Conservation (phyloP, 441 rosid genomes). For the Brassica balearica region DNA sequence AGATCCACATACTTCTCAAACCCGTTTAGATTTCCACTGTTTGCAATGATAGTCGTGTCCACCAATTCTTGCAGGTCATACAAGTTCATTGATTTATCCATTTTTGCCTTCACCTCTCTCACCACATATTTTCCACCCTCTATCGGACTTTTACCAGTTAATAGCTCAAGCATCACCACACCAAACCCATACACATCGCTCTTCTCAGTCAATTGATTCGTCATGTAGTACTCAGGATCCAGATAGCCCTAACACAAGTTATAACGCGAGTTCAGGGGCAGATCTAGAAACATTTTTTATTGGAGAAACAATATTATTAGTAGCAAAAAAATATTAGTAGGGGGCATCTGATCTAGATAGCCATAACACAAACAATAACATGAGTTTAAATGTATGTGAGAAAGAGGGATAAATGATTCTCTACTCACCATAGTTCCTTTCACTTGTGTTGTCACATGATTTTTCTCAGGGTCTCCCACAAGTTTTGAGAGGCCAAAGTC, state of each 20-base stretch:
- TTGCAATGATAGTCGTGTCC: conserved; percentile 51
- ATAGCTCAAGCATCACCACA: conserved; percentile 73
- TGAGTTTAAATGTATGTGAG: no score
- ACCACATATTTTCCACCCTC: conserved; percentile 73
- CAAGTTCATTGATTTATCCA: conserved; percentile 63
- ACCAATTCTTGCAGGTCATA: conserved; percentile 65
- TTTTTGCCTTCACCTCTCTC: conserved; percentile 57
- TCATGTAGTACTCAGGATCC: conserved; percentile 93
- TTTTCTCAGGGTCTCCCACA: conserved; percentile 53
- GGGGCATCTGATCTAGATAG: no score
- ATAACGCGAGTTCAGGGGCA: neutral
- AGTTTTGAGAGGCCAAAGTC: conserved; percentile 88
- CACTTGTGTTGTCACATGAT: conserved; percentile 76
- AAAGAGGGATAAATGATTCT: neutral
- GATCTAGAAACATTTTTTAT: no score
- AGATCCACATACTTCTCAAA: conserved; percentile 65
- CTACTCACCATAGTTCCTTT: conserved; percentile 86
- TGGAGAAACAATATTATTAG: no score
- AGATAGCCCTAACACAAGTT: conserved; percentile 57
- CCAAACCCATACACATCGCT: conserved; percentile 93
- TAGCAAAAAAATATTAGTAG: no score
- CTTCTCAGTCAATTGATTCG: conserved; percentile 84
- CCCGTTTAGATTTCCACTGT: conserved; percentile 54
- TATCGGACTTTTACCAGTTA: conserved; percentile 65
- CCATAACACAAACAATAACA: no score